A percentile compares a stretch with the other conserved stretches of the same genome.
Evolutionary conservation across 345 rosid genomes (phyloP).

Genomic region (Luvunga scandens): DNA sequence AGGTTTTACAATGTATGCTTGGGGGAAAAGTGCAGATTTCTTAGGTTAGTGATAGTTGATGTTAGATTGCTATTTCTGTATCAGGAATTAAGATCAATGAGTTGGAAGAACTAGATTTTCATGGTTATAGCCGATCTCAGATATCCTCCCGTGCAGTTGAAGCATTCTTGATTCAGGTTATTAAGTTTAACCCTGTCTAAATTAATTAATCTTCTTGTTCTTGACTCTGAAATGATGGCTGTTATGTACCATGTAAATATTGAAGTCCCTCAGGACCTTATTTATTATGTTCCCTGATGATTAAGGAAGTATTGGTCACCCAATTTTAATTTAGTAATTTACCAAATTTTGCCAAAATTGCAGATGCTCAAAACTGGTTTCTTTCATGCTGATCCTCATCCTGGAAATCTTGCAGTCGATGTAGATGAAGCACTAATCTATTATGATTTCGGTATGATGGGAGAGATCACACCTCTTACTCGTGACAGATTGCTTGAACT

Average conservation of each 20-base stretch:
- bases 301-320: neutral
- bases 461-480: slow-evolving; percentile 85
- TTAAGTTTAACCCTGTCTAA: neutral
- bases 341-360: neutral
- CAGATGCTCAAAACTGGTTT: slow-evolving; percentile 93
- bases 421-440: slow-evolving; percentile 78
- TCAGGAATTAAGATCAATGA: slow-evolving; percentile 80
- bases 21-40: neutral
- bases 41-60: neutral
- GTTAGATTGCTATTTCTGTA: neutral
- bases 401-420: slow-evolving; percentile 94
- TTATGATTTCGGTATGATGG: slow-evolving; percentile 99
- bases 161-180: slow-evolving; percentile 92
- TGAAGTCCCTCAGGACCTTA: neutral
- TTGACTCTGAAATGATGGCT: neutral
- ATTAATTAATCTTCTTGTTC: neutral
- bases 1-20: neutral
- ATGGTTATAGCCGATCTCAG: slow-evolving; percentile 59
- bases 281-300: slow-evolving; percentile 1
- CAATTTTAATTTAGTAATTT: neutral
- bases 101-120: slow-evolving; percentile 55
- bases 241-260: neutral
- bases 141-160: slow-evolving; percentile 84
- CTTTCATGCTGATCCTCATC: slow-evolving; percentile 99
- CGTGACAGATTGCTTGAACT: slow-evolving; percentile 83